These are phyloP conservation scores for Quercus bicolor DNA, from an alignment of 306 rosid species.

Conservation along the genomic window DNA sequence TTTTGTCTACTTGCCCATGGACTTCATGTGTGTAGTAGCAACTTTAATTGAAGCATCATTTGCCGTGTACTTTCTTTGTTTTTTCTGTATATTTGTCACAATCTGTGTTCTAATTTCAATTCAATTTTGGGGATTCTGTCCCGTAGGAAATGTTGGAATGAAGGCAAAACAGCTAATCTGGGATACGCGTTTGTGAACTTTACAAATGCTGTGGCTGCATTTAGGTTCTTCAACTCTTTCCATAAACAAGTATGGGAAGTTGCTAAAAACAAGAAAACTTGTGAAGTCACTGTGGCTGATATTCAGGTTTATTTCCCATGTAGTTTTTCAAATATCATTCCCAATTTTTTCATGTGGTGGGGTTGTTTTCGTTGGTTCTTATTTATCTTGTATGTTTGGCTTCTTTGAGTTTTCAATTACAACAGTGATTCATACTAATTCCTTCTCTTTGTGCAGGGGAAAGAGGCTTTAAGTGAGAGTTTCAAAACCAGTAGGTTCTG, in stretches of 20 bases:
- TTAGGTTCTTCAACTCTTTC: slow-evolving; percentile 23
- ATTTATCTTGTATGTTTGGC: background rate
- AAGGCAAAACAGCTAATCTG: slow-evolving; percentile 32
- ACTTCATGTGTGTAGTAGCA: slow-evolving; percentile 22
- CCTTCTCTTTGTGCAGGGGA: slow-evolving; percentile 32
- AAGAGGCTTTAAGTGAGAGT: background rate
- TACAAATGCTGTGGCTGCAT: slow-evolving; percentile 30
- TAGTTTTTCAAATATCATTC: no score
- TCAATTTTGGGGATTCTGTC: background rate
- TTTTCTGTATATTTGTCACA: background rate
- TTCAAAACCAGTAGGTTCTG: slow-evolving; percentile 40
- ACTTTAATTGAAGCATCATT: no score
- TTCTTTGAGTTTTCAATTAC: background rate
- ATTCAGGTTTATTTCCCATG: slow-evolving; percentile 34
- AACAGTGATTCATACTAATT: background rate
- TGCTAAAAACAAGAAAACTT: slow-evolving; percentile 21
- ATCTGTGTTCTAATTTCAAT: background rate
- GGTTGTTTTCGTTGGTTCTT: background rate
- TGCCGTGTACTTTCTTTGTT: background rate
- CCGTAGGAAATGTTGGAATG: slow-evolving; percentile 28
- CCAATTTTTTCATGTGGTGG: background rate
- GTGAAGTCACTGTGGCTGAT: slow-evolving; percentile 43
- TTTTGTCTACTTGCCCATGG: slow-evolving; percentile 61
- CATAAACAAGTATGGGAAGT: slow-evolving; percentile 39
- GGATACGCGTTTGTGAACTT: slow-evolving; percentile 75